Evolutionary conservation across 345 rosid species (phyloP).

Genomic region (Moringa oleifera): DNA sequence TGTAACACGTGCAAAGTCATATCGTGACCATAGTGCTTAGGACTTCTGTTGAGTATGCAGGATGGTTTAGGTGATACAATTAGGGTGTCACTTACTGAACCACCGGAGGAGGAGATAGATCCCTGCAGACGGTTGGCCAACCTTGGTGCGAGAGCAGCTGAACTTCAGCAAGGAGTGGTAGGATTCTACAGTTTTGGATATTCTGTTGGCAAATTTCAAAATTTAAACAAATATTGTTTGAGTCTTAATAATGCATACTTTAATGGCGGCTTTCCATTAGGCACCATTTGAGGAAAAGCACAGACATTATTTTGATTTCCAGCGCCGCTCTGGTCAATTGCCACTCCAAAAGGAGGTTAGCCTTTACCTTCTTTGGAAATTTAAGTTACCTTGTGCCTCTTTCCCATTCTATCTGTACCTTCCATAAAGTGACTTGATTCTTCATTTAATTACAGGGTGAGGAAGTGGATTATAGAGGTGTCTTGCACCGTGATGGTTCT

Average conservation of each 20-base stretch:
- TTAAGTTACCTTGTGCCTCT: not conserved
- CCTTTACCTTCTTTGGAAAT: not conserved
- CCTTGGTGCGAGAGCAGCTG: conserved; percentile 81
- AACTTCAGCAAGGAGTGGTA: conserved; percentile 93
- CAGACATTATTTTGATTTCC: conserved; percentile 86
- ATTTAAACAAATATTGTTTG: not conserved
- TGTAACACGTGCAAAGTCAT: not conserved
- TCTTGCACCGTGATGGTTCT: conserved; percentile 95
- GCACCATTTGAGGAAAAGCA: conserved; percentile 97
- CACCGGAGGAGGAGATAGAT: conserved; percentile 97
- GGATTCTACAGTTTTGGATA: conserved; percentile 16
- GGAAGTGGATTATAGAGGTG: conserved; percentile 93
- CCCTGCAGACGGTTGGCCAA: conserved; percentile 89
- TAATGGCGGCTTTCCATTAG: conserved; percentile 28
- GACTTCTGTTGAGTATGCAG: conserved; percentile 32
- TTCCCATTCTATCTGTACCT: not conserved
- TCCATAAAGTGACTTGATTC: conserved; percentile 10
- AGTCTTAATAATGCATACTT: conserved; percentile 2
- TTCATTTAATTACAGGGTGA: conserved; percentile 54
- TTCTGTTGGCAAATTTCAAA: conserved; percentile 4
- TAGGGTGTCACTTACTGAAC: conserved; percentile 90
- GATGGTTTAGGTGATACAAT: conserved; percentile 99
- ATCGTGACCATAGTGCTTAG: conserved; percentile 4
- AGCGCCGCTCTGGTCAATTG: conserved; percentile 79
- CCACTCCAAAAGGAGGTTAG: conserved; percentile 90